phyloP scores from a whole-genome alignment of 495 filamentous ascomycete genomes.

The Pseudoneurospora amorphoporcata region DNA sequence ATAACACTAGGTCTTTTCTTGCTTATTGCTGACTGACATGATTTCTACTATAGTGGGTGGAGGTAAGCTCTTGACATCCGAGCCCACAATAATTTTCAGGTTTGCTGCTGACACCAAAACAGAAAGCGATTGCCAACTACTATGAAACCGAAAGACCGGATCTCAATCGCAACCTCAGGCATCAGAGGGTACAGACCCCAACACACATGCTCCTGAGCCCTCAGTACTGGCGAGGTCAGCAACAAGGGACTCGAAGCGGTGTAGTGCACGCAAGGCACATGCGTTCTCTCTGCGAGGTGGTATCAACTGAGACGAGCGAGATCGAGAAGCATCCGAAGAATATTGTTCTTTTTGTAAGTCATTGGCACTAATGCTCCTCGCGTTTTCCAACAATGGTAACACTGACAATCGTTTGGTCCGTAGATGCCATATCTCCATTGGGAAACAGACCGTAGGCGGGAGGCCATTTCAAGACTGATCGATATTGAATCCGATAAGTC shows the following conservation, averaged over 20 bases:
- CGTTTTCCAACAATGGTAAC: background rate
- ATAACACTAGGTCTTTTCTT: background rate
- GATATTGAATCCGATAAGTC: constrained; percentile 5
- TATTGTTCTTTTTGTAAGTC: constrained; percentile 29
- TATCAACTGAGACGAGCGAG: constrained; percentile 12
- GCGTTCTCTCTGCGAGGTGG: constrained; percentile 22
- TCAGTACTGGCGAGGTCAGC: constrained; percentile 23
- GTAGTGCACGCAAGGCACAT: constrained; percentile 29
- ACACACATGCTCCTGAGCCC: constrained; percentile 17
- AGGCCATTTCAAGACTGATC: constrained; percentile 12
- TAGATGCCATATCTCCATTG: constrained; percentile 63
- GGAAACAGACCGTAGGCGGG: constrained; percentile 43
- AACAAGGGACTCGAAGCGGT: constrained; percentile 12
- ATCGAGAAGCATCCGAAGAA: constrained; percentile 21
- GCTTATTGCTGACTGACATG: background rate
- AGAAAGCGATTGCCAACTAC: constrained; percentile 15
- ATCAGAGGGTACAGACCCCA: background rate
- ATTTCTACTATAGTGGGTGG: constrained; percentile 7
- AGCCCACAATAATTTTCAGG: background rate
- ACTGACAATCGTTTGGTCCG: background rate
- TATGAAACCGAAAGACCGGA: constrained; percentile 6
- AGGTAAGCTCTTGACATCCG: constrained; percentile 2
- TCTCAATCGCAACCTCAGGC: background rate
- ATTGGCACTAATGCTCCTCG: background rate
- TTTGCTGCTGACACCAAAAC: background rate